Conservation (phyloP, 2,329 filamentous ascomycete genomes). For the Apiospora sp. region DNA sequence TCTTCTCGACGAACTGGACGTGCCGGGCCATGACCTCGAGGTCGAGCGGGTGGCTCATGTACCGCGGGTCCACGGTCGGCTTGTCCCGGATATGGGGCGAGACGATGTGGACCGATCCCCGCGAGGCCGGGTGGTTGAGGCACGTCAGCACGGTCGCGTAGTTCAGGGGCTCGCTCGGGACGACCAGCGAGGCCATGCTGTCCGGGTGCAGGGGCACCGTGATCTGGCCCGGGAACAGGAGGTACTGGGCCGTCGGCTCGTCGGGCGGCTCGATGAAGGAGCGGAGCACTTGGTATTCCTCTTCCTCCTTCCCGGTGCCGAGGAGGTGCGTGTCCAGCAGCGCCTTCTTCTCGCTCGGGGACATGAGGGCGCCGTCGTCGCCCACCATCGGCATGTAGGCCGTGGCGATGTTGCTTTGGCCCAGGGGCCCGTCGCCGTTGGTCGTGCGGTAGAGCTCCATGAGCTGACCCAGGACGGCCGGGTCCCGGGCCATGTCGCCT, state of each 20-base stretch:
- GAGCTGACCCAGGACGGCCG: slow-evolving; percentile 42
- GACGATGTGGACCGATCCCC: slow-evolving; percentile 66
- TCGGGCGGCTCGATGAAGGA: slow-evolving; percentile 37
- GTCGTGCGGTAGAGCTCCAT: slow-evolving; percentile 47
- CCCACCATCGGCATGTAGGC: slow-evolving; percentile 47
- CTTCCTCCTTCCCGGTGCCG: slow-evolving; percentile 18
- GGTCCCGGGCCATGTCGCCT: slow-evolving; percentile 46
- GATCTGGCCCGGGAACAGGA: slow-evolving; percentile 40
- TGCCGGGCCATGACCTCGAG: slow-evolving; percentile 57
- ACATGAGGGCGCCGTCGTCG: slow-evolving; percentile 32
- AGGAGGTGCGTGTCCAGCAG: slow-evolving; percentile 39
- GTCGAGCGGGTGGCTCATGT: slow-evolving; percentile 63
- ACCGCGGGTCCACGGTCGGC: slow-evolving; percentile 64
- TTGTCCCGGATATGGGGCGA: slow-evolving; percentile 49
- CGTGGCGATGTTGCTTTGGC: slow-evolving; percentile 49
- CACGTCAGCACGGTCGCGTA: slow-evolving; percentile 65
- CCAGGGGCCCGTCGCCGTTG: slow-evolving; percentile 44
- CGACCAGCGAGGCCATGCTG: not conserved
- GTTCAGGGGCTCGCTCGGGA: slow-evolving; percentile 48
- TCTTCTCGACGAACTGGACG: slow-evolving; percentile 50
- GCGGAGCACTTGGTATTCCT: slow-evolving; percentile 37
- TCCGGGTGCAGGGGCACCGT: slow-evolving; percentile 29
- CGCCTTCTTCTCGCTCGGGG: slow-evolving; percentile 35
- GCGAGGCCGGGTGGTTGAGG: slow-evolving; percentile 68
- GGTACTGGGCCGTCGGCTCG: slow-evolving; percentile 27